Base-by-base conservation (phyloP, 495 filamentous ascomycete species). In the Penicillium pancosmium region DNA sequence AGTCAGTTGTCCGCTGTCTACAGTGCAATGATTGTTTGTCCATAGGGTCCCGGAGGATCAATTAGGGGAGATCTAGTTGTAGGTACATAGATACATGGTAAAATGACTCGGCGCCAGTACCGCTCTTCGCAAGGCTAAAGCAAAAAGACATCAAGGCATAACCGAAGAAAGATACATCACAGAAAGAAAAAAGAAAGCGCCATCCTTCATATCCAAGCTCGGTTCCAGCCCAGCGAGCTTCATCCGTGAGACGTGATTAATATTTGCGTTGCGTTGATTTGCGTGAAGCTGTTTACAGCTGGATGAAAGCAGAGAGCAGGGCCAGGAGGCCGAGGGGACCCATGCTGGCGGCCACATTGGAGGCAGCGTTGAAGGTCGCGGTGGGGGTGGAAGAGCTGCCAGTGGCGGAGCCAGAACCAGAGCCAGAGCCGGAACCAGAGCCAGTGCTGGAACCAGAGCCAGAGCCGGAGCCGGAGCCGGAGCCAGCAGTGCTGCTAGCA, bases 221-320 rank as follows among this genome's bases (percentile, higher is more conserved):
- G 61, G 52, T 67, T 75, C 64, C 67, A 68, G 48, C 56, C 69
- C 64, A 60, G 62, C 62, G 35, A 68, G 52, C 43, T 68, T 66
- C 50, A 60, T 60, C 52, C 46, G 56, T 56, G 55, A 59, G 59
- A 50, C 63, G 47, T 66, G n/a, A 70, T 59, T 74, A 78, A 47
- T 36, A 57, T 19, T 18, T 53, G 53, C 57, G 56, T 73, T 11
- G 35, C 61, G 46, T 40, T 47, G 57, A 54, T 13, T 18, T 4
- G 16, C 36, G 9, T 25, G 2, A 33, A 18, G 53, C 18, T 50
- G 19, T 67, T 65, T 66, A 78, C 64, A 78, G 61, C 64, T 75
- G 70, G 51, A 78, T 48, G 61, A 77, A 65, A 40, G 72, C 69
- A 43, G 69, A 59, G 44, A 77, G 33, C 58, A 78, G 60, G 54